phyloP scores from a whole-genome alignment of 176 grass and related monocot species.

The Canna indica region DNA sequence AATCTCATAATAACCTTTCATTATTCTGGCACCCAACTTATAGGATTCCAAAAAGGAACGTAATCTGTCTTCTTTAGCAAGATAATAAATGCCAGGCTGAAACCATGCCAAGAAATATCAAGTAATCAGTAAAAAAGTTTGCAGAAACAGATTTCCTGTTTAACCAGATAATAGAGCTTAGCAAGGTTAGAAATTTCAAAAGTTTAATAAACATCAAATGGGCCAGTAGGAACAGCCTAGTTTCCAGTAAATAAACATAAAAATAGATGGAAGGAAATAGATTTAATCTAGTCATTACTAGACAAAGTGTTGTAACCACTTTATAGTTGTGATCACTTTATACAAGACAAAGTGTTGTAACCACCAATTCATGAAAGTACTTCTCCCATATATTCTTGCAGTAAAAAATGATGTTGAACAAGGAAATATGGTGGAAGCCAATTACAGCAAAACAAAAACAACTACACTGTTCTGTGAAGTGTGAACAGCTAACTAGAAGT shows the following conservation, averaged over 20 bases:
- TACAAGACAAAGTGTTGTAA: too few species aligned
- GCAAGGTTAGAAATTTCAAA: neutral
- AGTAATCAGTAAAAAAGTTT: neutral
- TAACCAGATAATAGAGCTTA: neutral
- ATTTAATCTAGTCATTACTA: too few species aligned
- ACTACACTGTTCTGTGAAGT: neutral
- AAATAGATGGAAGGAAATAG: too few species aligned
- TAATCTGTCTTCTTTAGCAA: conserved; percentile 58
- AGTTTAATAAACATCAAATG: too few species aligned
- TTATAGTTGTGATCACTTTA: too few species aligned
- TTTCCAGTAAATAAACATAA: too few species aligned
- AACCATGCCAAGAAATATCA: conserved; percentile 16
- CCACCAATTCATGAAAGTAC: too few species aligned
- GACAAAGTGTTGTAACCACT: too few species aligned
- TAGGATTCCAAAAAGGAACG: conserved; percentile 73
- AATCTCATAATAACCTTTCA: conserved; percentile 41
- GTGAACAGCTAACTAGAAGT: neutral
- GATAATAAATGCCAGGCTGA: conserved; percentile 37
- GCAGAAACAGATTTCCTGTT: neutral
- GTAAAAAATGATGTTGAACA: neutral
- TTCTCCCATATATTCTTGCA: neutral
- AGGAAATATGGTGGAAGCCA: neutral
- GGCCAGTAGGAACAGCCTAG: too few species aligned
- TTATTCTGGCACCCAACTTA: conserved; percentile 55
- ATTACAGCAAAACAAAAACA: neutral